A percentile compares a stretch with the other conserved stretches of the same genome.
These are phyloP conservation scores for Camillea tinctor DNA, from an alignment of 2,329 filamentous ascomycete species.

Conservation along the genomic window DNA sequence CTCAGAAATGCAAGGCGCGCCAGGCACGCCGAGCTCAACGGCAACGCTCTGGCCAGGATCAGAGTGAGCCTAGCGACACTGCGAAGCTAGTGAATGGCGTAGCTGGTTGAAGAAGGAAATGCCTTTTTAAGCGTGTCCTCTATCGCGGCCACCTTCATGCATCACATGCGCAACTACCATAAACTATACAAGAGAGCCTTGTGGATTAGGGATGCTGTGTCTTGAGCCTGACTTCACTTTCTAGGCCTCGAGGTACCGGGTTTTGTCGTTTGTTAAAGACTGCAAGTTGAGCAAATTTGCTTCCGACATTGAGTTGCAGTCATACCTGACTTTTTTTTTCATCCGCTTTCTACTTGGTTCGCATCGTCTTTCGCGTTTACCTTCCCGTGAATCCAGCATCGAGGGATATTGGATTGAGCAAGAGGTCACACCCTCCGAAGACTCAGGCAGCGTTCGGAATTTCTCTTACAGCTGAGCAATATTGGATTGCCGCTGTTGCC, in stretches of 20 bases:
- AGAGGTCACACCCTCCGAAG: background rate
- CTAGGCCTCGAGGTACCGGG: too few relatives aligned
- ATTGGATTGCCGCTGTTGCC: background rate
- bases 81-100: background rate
- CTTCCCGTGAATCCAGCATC: background rate
- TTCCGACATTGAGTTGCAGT: background rate
- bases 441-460: background rate
- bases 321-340: background rate
- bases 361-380: background rate
- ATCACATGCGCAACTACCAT: background rate
- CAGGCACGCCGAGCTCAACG: slow-evolving; percentile 28
- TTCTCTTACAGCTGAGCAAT: background rate
- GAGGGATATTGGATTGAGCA: background rate
- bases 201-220: too few relatives aligned
- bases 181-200: too few relatives aligned
- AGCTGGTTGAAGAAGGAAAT: background rate
- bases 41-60: slow-evolving; percentile 1
- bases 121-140: background rate
- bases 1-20: slow-evolving; percentile 27
- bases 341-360: background rate
- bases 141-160: background rate
- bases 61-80: background rate
- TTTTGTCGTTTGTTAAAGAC: too few relatives aligned
- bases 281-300: too few relatives aligned
- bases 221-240: too few relatives aligned